phyloP scores from a whole-genome alignment of 306 rosid genomes.

The Gleditsia sinensis region DNA sequence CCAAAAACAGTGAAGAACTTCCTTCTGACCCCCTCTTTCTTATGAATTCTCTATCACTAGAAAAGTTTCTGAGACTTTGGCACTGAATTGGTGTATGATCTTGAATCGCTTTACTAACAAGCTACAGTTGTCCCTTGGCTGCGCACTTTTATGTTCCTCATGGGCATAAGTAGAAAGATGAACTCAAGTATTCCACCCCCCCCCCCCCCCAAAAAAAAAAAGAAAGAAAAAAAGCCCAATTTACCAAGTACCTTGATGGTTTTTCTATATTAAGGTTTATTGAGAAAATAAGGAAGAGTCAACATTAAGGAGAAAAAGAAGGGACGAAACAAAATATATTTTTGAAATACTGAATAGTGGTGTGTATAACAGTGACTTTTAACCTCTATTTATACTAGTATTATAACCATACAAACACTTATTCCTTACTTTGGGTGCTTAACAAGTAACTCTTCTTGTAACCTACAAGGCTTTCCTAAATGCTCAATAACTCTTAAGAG shows the following conservation, averaged over 20 bases:
- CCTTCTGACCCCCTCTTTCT: background rate
- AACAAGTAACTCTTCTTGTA: background rate
- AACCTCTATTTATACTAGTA: background rate
- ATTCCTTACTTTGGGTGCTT: background rate
- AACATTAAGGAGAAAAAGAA: too few species aligned
- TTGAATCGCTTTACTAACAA: background rate
- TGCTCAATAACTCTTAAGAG: background rate
- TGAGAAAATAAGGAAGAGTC: too few species aligned
- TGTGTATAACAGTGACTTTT: too few species aligned
- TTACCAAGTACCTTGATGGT: background rate
- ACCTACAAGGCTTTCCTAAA: background rate
- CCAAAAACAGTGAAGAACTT: background rate
- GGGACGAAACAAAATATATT: too few species aligned
- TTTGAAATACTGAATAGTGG: too few species aligned
- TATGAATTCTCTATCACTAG: background rate
- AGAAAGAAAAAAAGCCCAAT: too few species aligned
- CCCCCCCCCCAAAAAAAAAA: too few species aligned
- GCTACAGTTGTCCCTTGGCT: background rate
- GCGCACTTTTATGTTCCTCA: background rate
- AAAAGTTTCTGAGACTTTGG: background rate
- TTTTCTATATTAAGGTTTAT: background rate
- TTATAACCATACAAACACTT: background rate
- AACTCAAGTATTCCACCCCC: too few species aligned
- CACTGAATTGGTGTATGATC: background rate
- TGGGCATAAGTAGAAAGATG: background rate